A percentile compares a stretch with the other conserved stretches of the same genome.
Evolutionary conservation across 129 eudicot genomes (phyloP).

Genomic region (Arctium lappa): DNA sequence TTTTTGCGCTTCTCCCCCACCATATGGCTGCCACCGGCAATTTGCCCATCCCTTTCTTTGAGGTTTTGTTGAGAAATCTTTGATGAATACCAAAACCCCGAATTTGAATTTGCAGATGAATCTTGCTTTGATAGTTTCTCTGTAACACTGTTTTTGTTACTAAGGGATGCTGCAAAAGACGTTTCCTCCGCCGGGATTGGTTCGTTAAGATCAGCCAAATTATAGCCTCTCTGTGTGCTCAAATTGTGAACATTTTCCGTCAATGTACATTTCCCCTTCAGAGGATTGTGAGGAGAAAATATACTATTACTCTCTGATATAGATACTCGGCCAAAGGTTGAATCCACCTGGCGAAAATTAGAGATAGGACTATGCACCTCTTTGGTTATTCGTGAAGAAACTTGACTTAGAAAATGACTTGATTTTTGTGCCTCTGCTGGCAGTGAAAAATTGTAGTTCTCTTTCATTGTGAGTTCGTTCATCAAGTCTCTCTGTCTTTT

Average conservation of each 20-base stretch:
- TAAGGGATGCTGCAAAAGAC: conserved; percentile 24
- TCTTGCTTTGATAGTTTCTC: conserved; percentile 29
- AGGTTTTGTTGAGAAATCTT: conserved; percentile 17
- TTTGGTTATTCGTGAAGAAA: conserved; percentile 22
- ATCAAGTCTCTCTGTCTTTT: conserved; percentile 66
- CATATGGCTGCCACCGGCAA: neutral
- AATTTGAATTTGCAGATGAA: conserved; percentile 28
- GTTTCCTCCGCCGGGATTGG: conserved; percentile 35
- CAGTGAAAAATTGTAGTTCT: conserved; percentile 6
- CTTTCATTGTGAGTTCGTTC: conserved; percentile 42
- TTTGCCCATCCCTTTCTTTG: conserved; percentile 13
- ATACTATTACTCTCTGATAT: neutral
- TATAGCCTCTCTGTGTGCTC: neutral
- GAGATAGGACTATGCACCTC: conserved; percentile 5
- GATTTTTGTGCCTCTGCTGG: conserved; percentile 26
- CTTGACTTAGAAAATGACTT: conserved; percentile 12
- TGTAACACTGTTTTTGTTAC: conserved; percentile 13
- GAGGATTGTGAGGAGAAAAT: conserved; percentile 12
- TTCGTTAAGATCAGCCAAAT: conserved; percentile 49
- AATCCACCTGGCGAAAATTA: conserved; percentile 9
- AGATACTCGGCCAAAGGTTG: conserved; percentile 8
- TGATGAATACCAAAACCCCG: conserved; percentile 18
- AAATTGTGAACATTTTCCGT: conserved; percentile 10
- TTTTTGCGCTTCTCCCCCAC: conserved; percentile 16
- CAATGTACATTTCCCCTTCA: conserved; percentile 5